Evolutionary conservation across 306 rosid species (phyloP).

Genomic region (Comarum palustre): DNA sequence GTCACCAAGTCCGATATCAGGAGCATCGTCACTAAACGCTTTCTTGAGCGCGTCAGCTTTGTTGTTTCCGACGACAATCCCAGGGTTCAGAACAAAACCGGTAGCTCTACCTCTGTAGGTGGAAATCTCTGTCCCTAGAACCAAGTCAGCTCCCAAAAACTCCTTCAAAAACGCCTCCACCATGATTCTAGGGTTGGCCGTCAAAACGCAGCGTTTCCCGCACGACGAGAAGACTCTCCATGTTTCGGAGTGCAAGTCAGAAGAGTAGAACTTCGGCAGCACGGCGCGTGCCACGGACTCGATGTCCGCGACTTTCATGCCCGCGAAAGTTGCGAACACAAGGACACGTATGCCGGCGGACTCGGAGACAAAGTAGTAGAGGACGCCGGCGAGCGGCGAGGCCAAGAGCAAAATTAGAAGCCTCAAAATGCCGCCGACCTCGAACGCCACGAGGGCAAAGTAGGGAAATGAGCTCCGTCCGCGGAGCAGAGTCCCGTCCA

Average conservation of each 20-base stretch:
- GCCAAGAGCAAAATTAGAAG: conserved; percentile 50
- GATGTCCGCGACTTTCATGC: conserved; percentile 47
- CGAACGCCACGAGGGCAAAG: conserved; percentile 69
- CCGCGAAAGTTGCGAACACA: conserved; percentile 50
- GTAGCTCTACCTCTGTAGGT: conserved; percentile 55
- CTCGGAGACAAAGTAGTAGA: conserved; percentile 63
- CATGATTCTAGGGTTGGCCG: conserved; percentile 68
- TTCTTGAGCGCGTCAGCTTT: conserved; percentile 50
- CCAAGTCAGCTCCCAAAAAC: conserved; percentile 54
- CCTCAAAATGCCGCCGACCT: conserved; percentile 60
- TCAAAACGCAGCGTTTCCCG: conserved; percentile 55
- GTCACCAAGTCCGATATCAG: conserved; percentile 70
- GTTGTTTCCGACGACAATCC: conserved; percentile 54
- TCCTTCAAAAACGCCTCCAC: conserved; percentile 71
- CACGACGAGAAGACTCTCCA: conserved; percentile 76
- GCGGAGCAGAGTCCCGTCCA: conserved; percentile 75
- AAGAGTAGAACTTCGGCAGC: conserved; percentile 59
- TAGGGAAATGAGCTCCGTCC: conserved; percentile 77
- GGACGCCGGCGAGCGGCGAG: conserved; percentile 48
- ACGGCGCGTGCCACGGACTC: conserved; percentile 73
- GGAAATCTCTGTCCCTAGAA: conserved; percentile 56
- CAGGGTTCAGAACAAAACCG: conserved; percentile 46
- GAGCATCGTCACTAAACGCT: conserved; percentile 37
- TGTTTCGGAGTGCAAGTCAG: conserved; percentile 48
- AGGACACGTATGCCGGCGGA: conserved; percentile 65